Percentiles rank a stretch among this genome's conserved stretches.
Conservation (phyloP, 192 early-diverging fungal genomes). For the Cetraspora pellucida region DNA sequence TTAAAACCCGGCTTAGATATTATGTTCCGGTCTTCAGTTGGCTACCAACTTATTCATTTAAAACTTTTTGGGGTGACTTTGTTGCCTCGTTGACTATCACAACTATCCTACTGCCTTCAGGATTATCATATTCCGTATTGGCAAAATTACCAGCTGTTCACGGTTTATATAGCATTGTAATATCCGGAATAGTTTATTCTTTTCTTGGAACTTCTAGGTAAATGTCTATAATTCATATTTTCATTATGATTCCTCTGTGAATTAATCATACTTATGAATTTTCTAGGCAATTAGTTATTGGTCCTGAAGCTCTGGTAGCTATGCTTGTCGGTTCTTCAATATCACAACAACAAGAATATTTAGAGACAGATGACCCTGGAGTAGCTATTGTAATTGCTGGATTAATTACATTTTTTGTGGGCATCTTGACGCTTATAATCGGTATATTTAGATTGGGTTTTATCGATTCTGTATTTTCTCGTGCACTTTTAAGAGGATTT, state of each 20-base stretch:
- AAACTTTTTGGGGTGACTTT: constrained; percentile 71
- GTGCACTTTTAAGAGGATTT: constrained; percentile 93
- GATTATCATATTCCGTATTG: constrained; percentile 88
- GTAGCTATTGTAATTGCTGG: constrained; percentile 64
- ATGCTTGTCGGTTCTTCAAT: constrained; percentile 75
- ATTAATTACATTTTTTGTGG: constrained; percentile 85
- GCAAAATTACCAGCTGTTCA: constrained; percentile 84
- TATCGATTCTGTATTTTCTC: constrained; percentile 92
- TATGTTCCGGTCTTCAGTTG: constrained; percentile 94
- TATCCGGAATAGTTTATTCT: constrained; percentile 83
- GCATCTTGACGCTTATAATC: constrained; percentile 87
- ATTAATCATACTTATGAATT: neutral
- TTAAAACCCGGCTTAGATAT: constrained; percentile 76
- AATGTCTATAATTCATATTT: neutral
- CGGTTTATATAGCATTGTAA: constrained; percentile 87
- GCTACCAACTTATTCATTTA: constrained; percentile 78
- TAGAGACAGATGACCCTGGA: constrained; percentile 45
- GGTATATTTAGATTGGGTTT: constrained; percentile 98
- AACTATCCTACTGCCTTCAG: constrained; percentile 74
- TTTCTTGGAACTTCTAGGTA: constrained; percentile 92
- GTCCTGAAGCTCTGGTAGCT: constrained; percentile 91
- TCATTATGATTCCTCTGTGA: neutral
- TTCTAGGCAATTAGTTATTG: constrained; percentile 86
- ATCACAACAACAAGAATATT: constrained; percentile 57
- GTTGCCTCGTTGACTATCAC: constrained; percentile 85